phyloP scores from a whole-genome alignment of 2,329 filamentous ascomycete species.

The Penicillium psychrosexuale region DNA sequence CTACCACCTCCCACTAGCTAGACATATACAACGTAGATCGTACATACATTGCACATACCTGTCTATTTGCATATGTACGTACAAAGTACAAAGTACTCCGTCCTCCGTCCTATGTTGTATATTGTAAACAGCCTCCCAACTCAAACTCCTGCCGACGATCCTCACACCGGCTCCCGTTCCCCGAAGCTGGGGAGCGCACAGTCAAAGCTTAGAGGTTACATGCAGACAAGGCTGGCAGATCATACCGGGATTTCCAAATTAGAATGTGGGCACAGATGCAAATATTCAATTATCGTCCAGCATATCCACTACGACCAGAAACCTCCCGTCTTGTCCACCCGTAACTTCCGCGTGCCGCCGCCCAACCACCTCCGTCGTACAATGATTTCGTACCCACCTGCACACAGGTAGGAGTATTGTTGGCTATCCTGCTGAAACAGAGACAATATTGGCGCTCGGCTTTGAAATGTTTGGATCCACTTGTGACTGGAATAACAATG shows the following conservation, averaged over 20 bases:
- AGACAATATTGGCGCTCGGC: background rate
- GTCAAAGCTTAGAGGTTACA: constrained; percentile 4
- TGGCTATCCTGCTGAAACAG: background rate
- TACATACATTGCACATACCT: background rate
- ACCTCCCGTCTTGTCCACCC: background rate
- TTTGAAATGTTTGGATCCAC: background rate
- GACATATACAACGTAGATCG: background rate
- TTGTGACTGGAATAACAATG: background rate
- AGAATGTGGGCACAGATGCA: background rate
- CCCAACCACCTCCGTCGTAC: background rate
- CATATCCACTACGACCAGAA: background rate
- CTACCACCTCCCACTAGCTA: background rate
- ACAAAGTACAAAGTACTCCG: background rate
- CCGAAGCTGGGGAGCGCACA: constrained; percentile 9
- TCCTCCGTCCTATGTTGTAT: too few relatives aligned
- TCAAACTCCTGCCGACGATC: constrained; percentile 1
- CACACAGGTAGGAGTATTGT: too few relatives aligned
- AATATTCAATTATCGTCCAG: background rate
- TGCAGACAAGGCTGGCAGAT: background rate
- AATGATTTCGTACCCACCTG: background rate
- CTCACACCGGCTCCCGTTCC: constrained; percentile 2
- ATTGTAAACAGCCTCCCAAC: background rate
- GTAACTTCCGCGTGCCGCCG: background rate
- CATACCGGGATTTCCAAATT: background rate
- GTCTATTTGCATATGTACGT: background rate